These are phyloP conservation scores for Polytrichum formosum DNA, from an alignment of 225 moss, liverwort and hornwort species.

Conservation along the genomic window DNA sequence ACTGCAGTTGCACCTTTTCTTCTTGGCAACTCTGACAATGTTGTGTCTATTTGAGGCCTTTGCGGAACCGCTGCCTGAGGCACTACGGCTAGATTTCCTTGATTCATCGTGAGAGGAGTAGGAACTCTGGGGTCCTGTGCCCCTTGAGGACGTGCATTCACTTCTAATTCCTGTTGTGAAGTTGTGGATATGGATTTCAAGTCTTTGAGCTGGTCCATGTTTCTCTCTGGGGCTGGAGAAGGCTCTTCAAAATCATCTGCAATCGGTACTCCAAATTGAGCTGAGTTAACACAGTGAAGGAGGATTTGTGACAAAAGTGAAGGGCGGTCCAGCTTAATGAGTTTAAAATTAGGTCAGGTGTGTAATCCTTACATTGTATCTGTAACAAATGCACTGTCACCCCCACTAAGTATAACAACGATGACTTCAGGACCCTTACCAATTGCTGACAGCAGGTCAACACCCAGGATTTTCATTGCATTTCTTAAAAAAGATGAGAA, in stretches of 20 bases:
- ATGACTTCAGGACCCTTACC: too few relatives aligned
- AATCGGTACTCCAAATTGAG: not conserved
- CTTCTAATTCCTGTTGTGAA: constrained; percentile 19
- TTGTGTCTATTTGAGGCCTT: constrained; percentile 26
- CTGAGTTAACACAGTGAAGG: too few relatives aligned
- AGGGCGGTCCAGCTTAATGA: too few relatives aligned
- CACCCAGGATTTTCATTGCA: too few relatives aligned
- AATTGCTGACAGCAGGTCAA: too few relatives aligned
- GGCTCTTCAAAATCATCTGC: constrained; percentile 49
- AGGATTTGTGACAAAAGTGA: too few relatives aligned
- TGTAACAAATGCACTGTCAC: too few relatives aligned
- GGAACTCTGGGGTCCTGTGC: constrained; percentile 50
- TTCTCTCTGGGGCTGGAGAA: constrained; percentile 16
- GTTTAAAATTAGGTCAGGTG: too few relatives aligned
- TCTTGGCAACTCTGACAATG: constrained; percentile 33
- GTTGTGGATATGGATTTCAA: not conserved
- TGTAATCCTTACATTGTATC: too few relatives aligned
- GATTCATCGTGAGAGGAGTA: constrained; percentile 24
- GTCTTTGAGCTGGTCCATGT: constrained; percentile 17
- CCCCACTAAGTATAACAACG: too few relatives aligned
- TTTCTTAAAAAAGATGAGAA: too few relatives aligned
- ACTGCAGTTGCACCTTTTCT: constrained; percentile 50
- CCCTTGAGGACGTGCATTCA: constrained; percentile 32
- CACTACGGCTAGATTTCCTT: constrained; percentile 28
- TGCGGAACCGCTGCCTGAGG: constrained; percentile 24